Evolutionary conservation across 768 basidiomycete genomes (phyloP), one percentile per base, ranked within the genome.

Genomic region (Boletus eberwhitei): DNA sequence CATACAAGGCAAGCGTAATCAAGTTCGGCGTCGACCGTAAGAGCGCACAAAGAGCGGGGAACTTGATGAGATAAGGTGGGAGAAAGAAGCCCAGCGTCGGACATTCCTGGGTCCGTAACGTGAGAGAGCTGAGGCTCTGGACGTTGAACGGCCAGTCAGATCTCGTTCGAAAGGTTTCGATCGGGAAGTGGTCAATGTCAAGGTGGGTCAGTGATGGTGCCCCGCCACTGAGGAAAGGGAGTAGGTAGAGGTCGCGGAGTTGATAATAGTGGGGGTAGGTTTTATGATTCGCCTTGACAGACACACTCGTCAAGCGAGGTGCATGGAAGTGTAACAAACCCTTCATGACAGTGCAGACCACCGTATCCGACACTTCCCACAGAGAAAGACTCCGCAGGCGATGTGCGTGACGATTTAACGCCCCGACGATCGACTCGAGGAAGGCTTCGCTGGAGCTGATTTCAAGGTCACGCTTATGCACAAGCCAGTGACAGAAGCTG

Each of bases 1-100:
- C 60, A 19, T 59, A 55, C 19, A 59, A 50, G 12, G 57, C 50
- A 3, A 59, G 63, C 5, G 22, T 52, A 4, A 21, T 22, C 38
- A 63, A 47, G 13, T 48, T 53, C 4, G 55, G 52, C 8, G 50
- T 54, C 5, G 59, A 53, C 26, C 48, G 41, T 21, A 63, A 50
- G 3, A 66, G 47, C 13, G 59, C 38, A 4, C 59, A 52, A 24
- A 61, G 49, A 3, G 52, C 48, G 21, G 54, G 48, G 29, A 64
- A 58, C 32, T 55, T 59, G 37, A 61, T 46, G 5, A 61, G 56
- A 50, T 64, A 64, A 7, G 51, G 41, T 34, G 50, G 62, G 45
- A 58, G 56, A 31, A 9, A 48, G 53, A 43, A 55, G 16, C 47
- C 52, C 0, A 22, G 21, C 1, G 37, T 54, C 5, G 51, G 26